Evolutionary conservation across 1,139 yeast genomes (phyloP).

Genomic region (Schizosaccharomyces versatilis): DNA sequence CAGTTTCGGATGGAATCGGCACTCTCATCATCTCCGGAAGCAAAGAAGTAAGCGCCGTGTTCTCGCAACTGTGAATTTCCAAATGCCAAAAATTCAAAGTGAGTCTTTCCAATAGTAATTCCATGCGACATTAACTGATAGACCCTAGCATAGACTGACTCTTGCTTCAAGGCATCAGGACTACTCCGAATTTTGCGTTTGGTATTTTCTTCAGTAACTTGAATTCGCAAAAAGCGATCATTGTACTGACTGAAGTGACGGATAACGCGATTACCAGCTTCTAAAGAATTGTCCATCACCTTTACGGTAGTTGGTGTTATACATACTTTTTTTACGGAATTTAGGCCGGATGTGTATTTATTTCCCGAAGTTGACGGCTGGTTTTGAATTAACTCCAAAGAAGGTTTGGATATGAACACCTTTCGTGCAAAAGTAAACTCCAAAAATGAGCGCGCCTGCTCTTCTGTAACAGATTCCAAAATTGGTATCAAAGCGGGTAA

Average conservation of each 20-base stretch:
- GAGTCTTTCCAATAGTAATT: slow-evolving; percentile 6
- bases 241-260: slow-evolving; percentile 2
- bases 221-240: slow-evolving; percentile 6
- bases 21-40: slow-evolving; percentile 2
- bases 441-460: background rate
- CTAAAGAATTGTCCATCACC: slow-evolving; percentile 3
- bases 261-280: slow-evolving; percentile 5
- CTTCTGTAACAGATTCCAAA: background rate
- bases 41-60: slow-evolving; percentile 11
- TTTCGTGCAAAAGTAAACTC: background rate
- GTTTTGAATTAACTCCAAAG: background rate
- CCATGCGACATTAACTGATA: slow-evolving; percentile 7
- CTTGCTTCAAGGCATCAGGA: background rate
- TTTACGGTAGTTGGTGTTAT: slow-evolving; percentile 1
- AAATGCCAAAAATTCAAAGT: slow-evolving; percentile 9
- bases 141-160: slow-evolving; percentile 5
- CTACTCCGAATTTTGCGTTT: background rate
- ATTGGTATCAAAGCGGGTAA: background rate
- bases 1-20: slow-evolving; percentile 7
- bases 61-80: slow-evolving; percentile 11
- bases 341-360: no score
- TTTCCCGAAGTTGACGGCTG: background rate
- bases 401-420: background rate
- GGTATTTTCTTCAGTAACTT: slow-evolving; percentile 4
- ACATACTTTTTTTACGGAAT: background rate